Percentiles rank a stretch among this genome's conserved stretches.
Evolutionary conservation across 78 protist genomes (phyloP).

Genomic region (Paratrimastix pyriformis): DNA sequence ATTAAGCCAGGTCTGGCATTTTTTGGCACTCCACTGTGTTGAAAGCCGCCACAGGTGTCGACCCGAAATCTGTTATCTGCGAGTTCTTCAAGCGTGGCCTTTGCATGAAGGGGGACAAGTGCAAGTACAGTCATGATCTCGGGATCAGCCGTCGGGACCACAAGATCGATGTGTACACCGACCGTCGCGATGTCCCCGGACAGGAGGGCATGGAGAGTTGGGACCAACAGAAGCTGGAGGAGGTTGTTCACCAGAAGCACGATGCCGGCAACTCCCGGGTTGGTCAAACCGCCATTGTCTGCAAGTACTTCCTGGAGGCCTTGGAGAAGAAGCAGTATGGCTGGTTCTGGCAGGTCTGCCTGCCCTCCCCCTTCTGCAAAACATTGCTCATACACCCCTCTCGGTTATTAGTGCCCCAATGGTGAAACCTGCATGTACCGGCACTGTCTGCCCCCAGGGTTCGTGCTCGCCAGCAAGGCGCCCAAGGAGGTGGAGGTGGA

Average conservation of each 20-base stretch:
- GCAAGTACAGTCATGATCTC: slow-evolving; percentile 65
- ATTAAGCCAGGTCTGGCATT: background rate
- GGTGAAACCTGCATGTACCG: slow-evolving; percentile 21
- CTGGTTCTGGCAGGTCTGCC: slow-evolving; percentile 84
- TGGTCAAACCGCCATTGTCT: slow-evolving; percentile 22
- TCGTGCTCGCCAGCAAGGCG: slow-evolving; percentile 42
- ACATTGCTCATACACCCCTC: no score
- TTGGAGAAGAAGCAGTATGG: slow-evolving; percentile 63
- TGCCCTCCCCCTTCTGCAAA: no score
- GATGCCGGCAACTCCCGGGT: slow-evolving; percentile 22
- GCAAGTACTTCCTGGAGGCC: slow-evolving; percentile 74
- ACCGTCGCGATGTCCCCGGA: background rate
- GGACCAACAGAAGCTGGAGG: slow-evolving; percentile 54
- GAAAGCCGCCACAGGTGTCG: slow-evolving; percentile 37
- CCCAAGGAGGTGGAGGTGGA: slow-evolving; percentile 32
- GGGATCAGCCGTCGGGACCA: slow-evolving; percentile 30
- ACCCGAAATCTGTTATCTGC: slow-evolving; percentile 68
- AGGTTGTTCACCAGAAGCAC: slow-evolving; percentile 49
- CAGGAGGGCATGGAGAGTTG: slow-evolving; percentile 52
- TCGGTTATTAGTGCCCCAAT: slow-evolving; percentile 67
- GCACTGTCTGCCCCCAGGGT: slow-evolving; percentile 77
- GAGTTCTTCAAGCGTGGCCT: slow-evolving; percentile 57
- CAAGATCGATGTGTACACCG: slow-evolving; percentile 33
- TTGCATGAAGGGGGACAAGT: slow-evolving; percentile 61
- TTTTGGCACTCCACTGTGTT: background rate